Conservation (phyloP, 331 rosid genomes). For the Malus hybrid region DNA sequence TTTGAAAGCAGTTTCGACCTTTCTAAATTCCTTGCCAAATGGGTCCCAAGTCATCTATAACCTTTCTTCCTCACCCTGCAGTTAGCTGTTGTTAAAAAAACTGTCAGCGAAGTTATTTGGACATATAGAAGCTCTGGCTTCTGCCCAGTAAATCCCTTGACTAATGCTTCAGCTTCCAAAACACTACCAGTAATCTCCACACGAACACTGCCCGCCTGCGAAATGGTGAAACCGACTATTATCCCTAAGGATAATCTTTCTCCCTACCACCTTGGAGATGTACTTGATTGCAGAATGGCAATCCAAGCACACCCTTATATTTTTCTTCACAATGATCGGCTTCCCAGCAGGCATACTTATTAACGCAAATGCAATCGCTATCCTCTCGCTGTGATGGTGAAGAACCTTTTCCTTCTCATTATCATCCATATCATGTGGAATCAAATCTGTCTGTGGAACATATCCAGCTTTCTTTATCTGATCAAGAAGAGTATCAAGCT, state of each 20-base stretch:
- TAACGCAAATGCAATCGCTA: constrained; percentile 28
- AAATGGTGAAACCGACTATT: constrained; percentile 31
- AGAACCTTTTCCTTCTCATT: constrained; percentile 6
- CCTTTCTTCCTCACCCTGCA: not conserved
- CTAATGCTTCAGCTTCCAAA: not conserved
- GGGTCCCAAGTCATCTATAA: not conserved
- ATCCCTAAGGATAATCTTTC: constrained; percentile 27
- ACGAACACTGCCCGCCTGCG: constrained; percentile 19
- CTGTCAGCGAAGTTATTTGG: too few species aligned
- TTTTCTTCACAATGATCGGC: constrained; percentile 30
- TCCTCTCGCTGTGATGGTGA: constrained; percentile 31
- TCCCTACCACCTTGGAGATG: constrained; percentile 22
- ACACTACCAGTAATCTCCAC: constrained; percentile 25
- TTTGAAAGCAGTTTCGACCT: not conserved
- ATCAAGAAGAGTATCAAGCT: constrained; percentile 20
- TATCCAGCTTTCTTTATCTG: constrained; percentile 28
- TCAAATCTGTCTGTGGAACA: constrained; percentile 9
- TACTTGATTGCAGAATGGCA: constrained; percentile 32
- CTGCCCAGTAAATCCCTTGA: not conserved
- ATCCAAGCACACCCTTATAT: constrained; percentile 23
- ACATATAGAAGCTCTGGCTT: not conserved
- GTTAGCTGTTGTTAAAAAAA: too few species aligned
- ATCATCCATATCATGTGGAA: constrained; percentile 12
- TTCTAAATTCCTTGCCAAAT: not conserved
- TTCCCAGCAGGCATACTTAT: constrained; percentile 13